Evolutionary conservation across 2,329 filamentous ascomycete genomes (phyloP), one percentile per base, ranked within the genome.

Genomic region (Neonectria hederae): DNA sequence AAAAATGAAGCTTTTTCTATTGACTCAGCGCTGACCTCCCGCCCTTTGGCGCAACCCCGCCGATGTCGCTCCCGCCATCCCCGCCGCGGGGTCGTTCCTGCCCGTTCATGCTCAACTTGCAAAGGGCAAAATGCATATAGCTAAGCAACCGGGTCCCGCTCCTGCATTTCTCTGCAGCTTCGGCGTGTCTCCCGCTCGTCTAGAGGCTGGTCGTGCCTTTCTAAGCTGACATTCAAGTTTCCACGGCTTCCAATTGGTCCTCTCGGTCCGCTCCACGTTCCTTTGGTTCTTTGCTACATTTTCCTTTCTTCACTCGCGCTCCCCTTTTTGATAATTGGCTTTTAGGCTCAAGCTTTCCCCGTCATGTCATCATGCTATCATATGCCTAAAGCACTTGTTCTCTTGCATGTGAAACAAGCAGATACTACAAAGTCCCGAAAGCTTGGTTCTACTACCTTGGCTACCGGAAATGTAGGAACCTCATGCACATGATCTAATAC

Each of bases 21-120:
- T 64, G 62, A 64, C 56, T 64, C 62, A 65, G 53, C 54, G 51
- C 21, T 19, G 45, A n/a, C 43, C 57, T 52, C 42, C 30, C 22
- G 43, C 24, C 57, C 28, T 30, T 42, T 21, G 13, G 52, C 17
- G 48, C 43, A 45, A 51, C 63, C 54, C 55, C 61, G 68, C 70
- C 70, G 70, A 72, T 72, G 63, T 73, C 69, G 70, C 67, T 67
- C 54, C 48, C 21, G 24, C 17, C 19, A 40, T n/a, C 56, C 51
- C 52, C 48, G 51, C 51, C 62, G 70, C 64, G 68, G 70, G 70
- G 69, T 72, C 40, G 38, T 28, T 53, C 13, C 52, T 45, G 64
- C 56, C 56, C 48, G 17, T 24, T 14, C 46, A n/a, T n/a, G 46
- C 24, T 5, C 32, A 17, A 13, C 32, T 38, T 2, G 5, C 17